Conservation (phyloP, 176 grass and related monocot genomes). For the Phoenix roebelenii region DNA sequence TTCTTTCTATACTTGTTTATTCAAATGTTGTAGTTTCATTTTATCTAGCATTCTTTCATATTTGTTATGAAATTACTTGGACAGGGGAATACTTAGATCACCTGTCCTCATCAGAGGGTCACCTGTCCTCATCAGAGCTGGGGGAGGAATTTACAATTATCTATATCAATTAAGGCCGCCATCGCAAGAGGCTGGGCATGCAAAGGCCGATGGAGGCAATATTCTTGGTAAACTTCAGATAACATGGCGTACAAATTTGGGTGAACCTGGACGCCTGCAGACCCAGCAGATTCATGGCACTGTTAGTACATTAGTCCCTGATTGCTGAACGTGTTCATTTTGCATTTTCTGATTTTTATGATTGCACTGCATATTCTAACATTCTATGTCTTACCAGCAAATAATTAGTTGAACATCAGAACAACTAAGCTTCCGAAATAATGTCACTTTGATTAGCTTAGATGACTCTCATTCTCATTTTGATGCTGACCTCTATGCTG, state of each 20-base stretch:
- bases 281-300: constrained; percentile 96
- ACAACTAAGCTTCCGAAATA: too few relatives aligned
- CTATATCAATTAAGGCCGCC: constrained; percentile 63
- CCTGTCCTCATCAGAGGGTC: constrained; percentile 72
- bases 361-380: too few relatives aligned
- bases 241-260: constrained; percentile 94
- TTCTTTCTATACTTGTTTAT: too few relatives aligned
- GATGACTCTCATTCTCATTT: too few relatives aligned
- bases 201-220: constrained; percentile 50
- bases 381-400: too few relatives aligned
- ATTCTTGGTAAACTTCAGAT: constrained; percentile 99
- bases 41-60: neutral
- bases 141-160: constrained; percentile 96
- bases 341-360: too few relatives aligned
- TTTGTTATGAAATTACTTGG: constrained; percentile 4
- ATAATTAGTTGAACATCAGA: too few relatives aligned
- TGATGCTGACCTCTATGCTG: too few relatives aligned
- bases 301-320: constrained; percentile 34
- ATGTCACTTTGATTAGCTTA: too few relatives aligned
- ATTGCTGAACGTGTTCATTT: neutral
- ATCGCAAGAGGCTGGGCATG: constrained; percentile 45
- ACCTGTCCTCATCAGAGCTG: constrained; percentile 76
- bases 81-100: constrained; percentile 60
- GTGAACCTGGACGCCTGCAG: constrained; percentile 92
- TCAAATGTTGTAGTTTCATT: too few relatives aligned